Evolutionary conservation across 2,329 filamentous ascomycete genomes (phyloP).

Genomic region (Ophiostoma sp.): DNA sequence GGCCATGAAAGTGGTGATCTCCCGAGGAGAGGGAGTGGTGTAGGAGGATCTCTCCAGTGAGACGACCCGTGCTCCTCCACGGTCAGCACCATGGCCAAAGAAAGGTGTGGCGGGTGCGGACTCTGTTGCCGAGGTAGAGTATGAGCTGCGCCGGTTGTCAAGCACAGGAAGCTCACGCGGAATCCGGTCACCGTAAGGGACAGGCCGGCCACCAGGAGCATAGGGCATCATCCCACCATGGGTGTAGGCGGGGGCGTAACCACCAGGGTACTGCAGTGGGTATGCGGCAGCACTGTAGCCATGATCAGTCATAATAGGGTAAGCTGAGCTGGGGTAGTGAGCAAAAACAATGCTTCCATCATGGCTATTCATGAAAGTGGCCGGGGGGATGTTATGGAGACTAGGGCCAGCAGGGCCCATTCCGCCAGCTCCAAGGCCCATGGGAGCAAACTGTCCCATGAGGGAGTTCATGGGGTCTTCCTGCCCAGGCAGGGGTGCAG

Average conservation of each 20-base stretch:
- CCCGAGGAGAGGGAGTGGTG: slow-evolving; percentile 61
- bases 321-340: slow-evolving; percentile 29
- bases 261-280: slow-evolving; percentile 25
- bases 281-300: slow-evolving; percentile 31
- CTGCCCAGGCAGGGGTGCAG: slow-evolving; percentile 19
- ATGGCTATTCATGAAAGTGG: slow-evolving; percentile 28
- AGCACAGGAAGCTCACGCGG: slow-evolving; percentile 55
- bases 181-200: slow-evolving; percentile 42
- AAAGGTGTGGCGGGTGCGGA: slow-evolving; percentile 62
- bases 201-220: slow-evolving; percentile 47
- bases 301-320: slow-evolving; percentile 30
- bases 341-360: slow-evolving; percentile 33
- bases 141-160: slow-evolving; percentile 62
- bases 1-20: slow-evolving; percentile 40
- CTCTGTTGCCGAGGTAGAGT: slow-evolving; percentile 56
- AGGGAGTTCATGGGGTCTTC: slow-evolving; percentile 28
- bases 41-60: slow-evolving; percentile 58
- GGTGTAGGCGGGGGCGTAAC: slow-evolving; percentile 28
- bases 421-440: slow-evolving; percentile 25
- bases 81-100: slow-evolving; percentile 53
- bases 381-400: slow-evolving; percentile 30
- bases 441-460: slow-evolving; percentile 32
- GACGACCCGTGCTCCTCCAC: slow-evolving; percentile 52
- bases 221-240: slow-evolving; percentile 41
- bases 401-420: slow-evolving; percentile 26